Evolutionary conservation across 2,329 filamentous ascomycete genomes (phyloP).

Genomic region (Knufia fluminis): DNA sequence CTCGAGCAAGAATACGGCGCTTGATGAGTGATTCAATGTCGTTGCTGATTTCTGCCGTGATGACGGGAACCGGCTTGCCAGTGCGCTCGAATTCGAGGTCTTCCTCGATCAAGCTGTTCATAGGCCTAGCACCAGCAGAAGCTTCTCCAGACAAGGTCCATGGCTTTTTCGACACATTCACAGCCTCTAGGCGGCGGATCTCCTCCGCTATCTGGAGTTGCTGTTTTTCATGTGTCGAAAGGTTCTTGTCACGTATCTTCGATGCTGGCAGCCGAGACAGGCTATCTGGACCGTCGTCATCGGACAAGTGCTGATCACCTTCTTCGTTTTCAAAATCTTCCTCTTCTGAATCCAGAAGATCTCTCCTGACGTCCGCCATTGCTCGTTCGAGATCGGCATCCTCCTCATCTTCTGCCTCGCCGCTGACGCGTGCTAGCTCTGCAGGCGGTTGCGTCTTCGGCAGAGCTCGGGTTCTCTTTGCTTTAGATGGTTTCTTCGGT

Average conservation of each 20-base stretch:
- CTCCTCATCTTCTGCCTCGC: constrained; percentile 24
- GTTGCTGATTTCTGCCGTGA: constrained; percentile 83
- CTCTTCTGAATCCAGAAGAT: constrained; percentile 74
- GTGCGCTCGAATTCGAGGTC: constrained; percentile 92
- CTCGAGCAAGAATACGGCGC: constrained; percentile 74
- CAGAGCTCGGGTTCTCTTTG: constrained; percentile 43
- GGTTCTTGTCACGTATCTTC: constrained; percentile 19
- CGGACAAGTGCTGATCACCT: constrained; percentile 58
- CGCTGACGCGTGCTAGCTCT: constrained; percentile 32
- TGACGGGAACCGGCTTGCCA: constrained; percentile 88
- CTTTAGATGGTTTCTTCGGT: constrained; percentile 57
- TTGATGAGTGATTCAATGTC: constrained; percentile 92
- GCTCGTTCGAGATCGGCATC: constrained; percentile 67
- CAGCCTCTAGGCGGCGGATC: constrained; percentile 82
- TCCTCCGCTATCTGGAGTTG: constrained; percentile 81
- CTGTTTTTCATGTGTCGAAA: constrained; percentile 73
- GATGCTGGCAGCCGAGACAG: constrained; percentile 1
- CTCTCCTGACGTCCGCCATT: constrained; percentile 77
- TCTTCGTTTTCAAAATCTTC: constrained; percentile 36
- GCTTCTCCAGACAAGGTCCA: constrained; percentile 91
- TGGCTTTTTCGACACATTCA: constrained; percentile 77
- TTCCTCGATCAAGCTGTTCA: constrained; percentile 88
- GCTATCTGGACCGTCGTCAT: constrained; percentile 33
- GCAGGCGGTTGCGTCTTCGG: constrained; percentile 42
- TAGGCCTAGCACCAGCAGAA: constrained; percentile 65